These are phyloP conservation scores for Epichloe sylvatica DNA, from an alignment of 2,329 filamentous ascomycete genomes.

Conservation along the genomic window DNA sequence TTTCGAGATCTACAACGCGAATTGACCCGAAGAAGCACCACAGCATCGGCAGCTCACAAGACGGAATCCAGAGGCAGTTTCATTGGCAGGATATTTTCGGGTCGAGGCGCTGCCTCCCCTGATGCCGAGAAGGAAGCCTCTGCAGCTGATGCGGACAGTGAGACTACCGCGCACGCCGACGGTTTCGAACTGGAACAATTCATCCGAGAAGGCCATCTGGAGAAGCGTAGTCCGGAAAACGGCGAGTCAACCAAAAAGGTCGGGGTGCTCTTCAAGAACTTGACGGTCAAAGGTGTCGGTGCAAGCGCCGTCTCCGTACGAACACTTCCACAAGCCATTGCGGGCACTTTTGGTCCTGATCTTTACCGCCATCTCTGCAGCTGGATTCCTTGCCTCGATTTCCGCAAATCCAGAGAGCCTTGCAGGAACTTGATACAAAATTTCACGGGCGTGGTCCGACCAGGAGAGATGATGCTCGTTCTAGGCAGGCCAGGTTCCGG, in stretches of 20 bases:
- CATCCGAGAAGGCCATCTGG: conserved; percentile 60
- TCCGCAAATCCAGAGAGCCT: neutral
- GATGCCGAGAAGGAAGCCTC: conserved; percentile 3
- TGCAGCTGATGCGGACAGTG: neutral
- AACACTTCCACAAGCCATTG: conserved; percentile 58
- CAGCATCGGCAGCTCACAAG: conserved; percentile 1
- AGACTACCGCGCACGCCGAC: conserved; percentile 23
- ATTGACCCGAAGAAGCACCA: conserved; percentile 10
- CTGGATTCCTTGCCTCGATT: conserved; percentile 18
- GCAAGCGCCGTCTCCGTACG: conserved; percentile 54
- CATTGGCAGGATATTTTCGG: conserved; percentile 1
- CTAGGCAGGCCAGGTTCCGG: conserved; percentile 61
- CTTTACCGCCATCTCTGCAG: conserved; percentile 48
- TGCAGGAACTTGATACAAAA: conserved; percentile 8
- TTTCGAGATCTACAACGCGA: conserved; percentile 13
- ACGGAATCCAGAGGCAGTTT: neutral
- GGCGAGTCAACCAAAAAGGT: conserved; percentile 54
- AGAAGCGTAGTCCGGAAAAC: conserved; percentile 48
- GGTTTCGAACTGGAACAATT: conserved; percentile 58
- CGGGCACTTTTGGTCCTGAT: conserved; percentile 71
- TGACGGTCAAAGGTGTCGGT: conserved; percentile 60
- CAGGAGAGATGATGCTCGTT: conserved; percentile 25
- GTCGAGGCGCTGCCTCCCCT: neutral
- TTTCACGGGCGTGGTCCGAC: conserved; percentile 21
- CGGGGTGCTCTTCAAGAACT: conserved; percentile 61